Percentiles rank a stretch among this genome's conserved stretches.
phyloP scores from a whole-genome alignment of 352 stramenopile genomes.

The Hyaloperonospora brassicae region DNA sequence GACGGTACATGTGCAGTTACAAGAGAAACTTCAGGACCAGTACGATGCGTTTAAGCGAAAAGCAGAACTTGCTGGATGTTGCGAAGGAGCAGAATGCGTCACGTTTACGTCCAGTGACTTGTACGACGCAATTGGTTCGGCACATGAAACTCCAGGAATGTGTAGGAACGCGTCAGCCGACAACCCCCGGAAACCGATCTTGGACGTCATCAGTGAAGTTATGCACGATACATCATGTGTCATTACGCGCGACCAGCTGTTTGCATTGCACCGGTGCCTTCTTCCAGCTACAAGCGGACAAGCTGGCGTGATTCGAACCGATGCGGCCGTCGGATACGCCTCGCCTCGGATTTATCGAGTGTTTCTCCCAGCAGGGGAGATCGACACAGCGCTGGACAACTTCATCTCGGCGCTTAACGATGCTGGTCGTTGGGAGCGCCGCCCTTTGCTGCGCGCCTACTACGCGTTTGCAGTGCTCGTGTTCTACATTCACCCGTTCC shows the following conservation, averaged over 20 bases:
- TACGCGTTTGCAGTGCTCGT: constrained; percentile 73
- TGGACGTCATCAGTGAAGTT: constrained; percentile 60
- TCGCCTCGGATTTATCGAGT: constrained; percentile 76
- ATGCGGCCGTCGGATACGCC: constrained; percentile 63
- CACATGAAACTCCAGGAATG: constrained; percentile 33
- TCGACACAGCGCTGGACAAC: constrained; percentile 35
- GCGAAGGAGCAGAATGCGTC: constrained; percentile 27
- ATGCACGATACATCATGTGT: constrained; percentile 46
- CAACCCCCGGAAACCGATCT: constrained; percentile 31
- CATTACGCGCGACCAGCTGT: constrained; percentile 51
- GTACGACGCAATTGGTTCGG: constrained; percentile 61
- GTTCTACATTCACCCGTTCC: constrained; percentile 80
- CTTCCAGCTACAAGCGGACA: constrained; percentile 34
- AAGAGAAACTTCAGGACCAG: constrained; percentile 36
- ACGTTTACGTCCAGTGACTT: constrained; percentile 60
- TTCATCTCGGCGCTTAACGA: constrained; percentile 47
- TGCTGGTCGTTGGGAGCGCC: constrained; percentile 26
- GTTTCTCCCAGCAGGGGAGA: constrained; percentile 61
- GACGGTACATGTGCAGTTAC: constrained; percentile 24
- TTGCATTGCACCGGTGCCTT: constrained; percentile 50
- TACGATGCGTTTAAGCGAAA: constrained; percentile 53
- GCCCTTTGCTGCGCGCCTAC: constrained; percentile 64
- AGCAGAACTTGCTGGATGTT: constrained; percentile 30
- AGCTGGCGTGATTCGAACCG: constrained; percentile 43
- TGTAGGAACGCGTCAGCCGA: constrained; percentile 8